These are phyloP conservation scores for Chloromonas sp. DNA, from an alignment of 163 green algal genomes.

Conservation along the genomic window DNA sequence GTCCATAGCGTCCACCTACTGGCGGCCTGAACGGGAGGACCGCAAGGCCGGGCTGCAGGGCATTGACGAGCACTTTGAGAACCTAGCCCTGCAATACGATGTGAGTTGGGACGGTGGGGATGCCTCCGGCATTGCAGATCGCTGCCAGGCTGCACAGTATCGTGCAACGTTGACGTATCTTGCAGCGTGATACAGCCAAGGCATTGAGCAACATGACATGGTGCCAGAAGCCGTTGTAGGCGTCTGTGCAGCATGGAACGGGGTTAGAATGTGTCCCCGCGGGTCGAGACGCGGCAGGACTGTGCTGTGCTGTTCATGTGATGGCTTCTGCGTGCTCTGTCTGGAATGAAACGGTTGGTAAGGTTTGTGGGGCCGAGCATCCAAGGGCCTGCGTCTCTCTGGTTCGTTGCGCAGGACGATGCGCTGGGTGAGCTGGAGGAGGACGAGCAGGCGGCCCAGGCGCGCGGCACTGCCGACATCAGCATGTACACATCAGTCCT, in stretches of 20 bases:
- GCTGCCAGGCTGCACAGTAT: background rate
- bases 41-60: constrained; percentile 34
- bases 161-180: background rate
- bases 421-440: constrained; percentile 19
- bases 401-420: constrained; percentile 14
- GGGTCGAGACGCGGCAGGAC: no score
- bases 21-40: constrained; percentile 63
- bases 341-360: no score
- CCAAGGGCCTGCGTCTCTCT: background rate
- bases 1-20: constrained; percentile 71
- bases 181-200: background rate
- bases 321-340: no score
- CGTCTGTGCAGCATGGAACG: no score
- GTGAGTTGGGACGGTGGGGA: background rate
- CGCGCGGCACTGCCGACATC: constrained; percentile 22
- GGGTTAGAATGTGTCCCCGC: no score
- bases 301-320: no score
- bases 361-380: no score
- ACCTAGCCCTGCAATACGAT: constrained; percentile 37
- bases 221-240: no score
- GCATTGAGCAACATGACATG: background rate
- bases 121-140: background rate
- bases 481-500: constrained; percentile 44
- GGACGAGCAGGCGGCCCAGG: constrained; percentile 13
- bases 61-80: constrained; percentile 49